Percentiles rank a stretch among this genome's conserved stretches.
Conservation (phyloP, 129 eudicot genomes). For the Calendula officinalis region DNA sequence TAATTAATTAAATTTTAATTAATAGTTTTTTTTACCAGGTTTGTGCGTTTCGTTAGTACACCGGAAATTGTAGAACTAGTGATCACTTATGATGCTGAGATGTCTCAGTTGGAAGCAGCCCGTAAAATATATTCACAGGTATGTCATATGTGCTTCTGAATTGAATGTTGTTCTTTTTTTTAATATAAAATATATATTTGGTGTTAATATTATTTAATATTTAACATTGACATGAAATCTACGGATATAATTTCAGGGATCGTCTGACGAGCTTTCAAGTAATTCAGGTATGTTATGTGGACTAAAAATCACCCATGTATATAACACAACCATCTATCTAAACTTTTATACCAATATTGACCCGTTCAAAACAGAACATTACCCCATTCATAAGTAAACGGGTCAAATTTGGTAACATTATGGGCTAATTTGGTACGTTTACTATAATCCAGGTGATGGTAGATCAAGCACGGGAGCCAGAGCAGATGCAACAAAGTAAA, state of each 20-base stretch:
- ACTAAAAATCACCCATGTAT: too few relatives aligned
- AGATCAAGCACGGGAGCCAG: conserved; percentile 54
- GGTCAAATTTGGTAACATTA: conserved; percentile 14
- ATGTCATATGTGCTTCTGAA: conserved; percentile 32
- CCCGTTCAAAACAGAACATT: too few relatives aligned
- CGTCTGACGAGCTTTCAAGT: conserved; percentile 51
- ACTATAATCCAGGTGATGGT: conserved; percentile 55
- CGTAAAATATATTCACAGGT: conserved; percentile 93
- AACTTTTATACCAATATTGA: too few relatives aligned
- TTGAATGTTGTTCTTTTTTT: not conserved
- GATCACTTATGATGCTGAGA: conserved; percentile 82
- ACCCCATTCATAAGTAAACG: not conserved
- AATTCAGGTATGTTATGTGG: conserved; percentile 28
- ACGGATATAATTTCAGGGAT: conserved; percentile 58
- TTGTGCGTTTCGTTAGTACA: conserved; percentile 95
- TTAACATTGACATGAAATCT: conserved; percentile 20
- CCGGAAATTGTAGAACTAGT: conserved; percentile 93
- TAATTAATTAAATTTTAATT: not conserved
- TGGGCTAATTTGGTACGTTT: conserved; percentile 16
- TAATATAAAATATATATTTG: conserved; percentile 9
- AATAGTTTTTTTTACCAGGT: conserved; percentile 43
- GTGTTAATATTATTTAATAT: not conserved
- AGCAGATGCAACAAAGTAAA: conserved; percentile 97
- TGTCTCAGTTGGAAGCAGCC: conserved; percentile 97
- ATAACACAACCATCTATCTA: too few relatives aligned